Evolutionary conservation across 2,329 filamentous ascomycete genomes (phyloP), one percentile per base, ranked within the genome.

Genomic region (Leptographium flavum): DNA sequence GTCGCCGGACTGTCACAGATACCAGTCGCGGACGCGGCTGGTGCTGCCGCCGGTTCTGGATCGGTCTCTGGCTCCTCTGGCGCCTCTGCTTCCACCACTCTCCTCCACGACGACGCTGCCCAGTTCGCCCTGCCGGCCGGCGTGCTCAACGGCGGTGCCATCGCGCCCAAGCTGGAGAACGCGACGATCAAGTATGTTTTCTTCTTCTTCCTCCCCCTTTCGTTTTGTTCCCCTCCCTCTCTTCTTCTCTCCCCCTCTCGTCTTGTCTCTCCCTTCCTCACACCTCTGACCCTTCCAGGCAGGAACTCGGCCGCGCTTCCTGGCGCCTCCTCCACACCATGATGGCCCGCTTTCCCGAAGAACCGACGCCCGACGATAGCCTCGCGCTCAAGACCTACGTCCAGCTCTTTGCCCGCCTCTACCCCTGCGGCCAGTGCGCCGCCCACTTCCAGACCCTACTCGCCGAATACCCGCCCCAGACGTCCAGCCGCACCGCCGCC

Each of bases 141-240:
- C 37, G 61, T 81, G 17, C 66, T 87, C 21, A 69, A 71, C 17
- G 83, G 83, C 46, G 76, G 76, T 45, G 80, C 79, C 4, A 90
- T 87, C 55, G 84, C 84, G 42, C 81, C 83, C 1, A 87, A 86
- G 63, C 67, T 92, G 44, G 85, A 84, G 57, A 92, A 92, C 63
- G 83, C 81, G 49, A 92, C 85, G 7, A 68, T 77, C 45, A 92
- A 90, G 79, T 82, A 67, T 42, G 69, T 42, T 27, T 42, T 43
- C 46, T 54, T 47, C 51, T 47, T 38, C 13, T 17, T 23, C 28
- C 25, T 4, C 1, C 5, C 6, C 21, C 2, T 37, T n/a, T 21
- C 8, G 19, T 14, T 41, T 30, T 41, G 2, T 17, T 5, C 6
- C 17, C 13, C 21, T 15, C 8, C 45, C 25, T 11, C 14, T 15